Base-by-base conservation (phyloP, 805 yeast genomes). In the Candida boidinii region DNA sequence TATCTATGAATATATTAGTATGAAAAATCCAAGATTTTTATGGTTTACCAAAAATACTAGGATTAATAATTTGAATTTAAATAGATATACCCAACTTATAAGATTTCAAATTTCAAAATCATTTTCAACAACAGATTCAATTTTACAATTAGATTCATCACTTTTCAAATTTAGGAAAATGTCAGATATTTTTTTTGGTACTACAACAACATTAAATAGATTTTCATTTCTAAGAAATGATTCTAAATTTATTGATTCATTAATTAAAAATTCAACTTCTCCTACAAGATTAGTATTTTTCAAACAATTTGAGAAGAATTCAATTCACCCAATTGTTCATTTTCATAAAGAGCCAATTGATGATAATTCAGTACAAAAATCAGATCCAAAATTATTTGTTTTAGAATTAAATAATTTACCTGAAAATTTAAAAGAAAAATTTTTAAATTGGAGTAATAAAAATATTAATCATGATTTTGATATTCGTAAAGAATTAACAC, bases 191-290 rank as follows among this genome's bases (percentile, higher is more conserved):
- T 44, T 33, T 26, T 53, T 45, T 32, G 58, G 58, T 12, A 42
- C 54, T 5, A 41, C 48, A 3, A 52, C 56, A 38, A 73, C 70
- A 5, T 58, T 81, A 36, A 77, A 79, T 51, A 56, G 90, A 36
- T 72, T 80, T 5, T 70, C 80, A 13, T 81, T 78, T 43, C 55
- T 79, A 31, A 57, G 90, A 23, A 71, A 71, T 17, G 73, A 79
- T 48, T 28, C 54, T 13, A 67, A 60, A 19, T 77, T 76, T 43
- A 65, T 80, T 22, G 41, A 30, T 4, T 17, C 33, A 7, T 30
- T 45, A 2, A 29, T 49, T 5, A 7, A n/a, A 4, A 23, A 17
- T 3, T 21, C 23, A 7, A 72, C 70, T 38, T 58, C 64, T 2
- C 53, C 66, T 3, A 56, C 84, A 1, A 54, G 71, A 32, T 70